phyloP scores from a whole-genome alignment of 2,329 filamentous ascomycete species.

The Phialocephala sp. region DNA sequence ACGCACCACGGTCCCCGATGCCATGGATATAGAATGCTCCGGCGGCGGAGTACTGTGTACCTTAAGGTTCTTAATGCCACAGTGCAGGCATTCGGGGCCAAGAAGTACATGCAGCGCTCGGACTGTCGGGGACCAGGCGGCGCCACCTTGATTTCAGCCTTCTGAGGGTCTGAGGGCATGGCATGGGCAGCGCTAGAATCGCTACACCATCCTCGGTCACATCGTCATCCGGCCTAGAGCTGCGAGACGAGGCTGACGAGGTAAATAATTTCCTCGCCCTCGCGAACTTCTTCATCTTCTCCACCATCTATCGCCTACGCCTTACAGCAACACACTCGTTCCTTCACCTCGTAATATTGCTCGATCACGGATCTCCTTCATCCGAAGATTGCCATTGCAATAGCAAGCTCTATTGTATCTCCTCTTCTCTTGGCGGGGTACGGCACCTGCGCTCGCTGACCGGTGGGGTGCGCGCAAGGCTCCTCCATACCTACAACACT shows the following conservation, averaged over 20 bases:
- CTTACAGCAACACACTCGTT: background rate
- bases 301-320: background rate
- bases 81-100: background rate
- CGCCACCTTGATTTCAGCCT: conserved; percentile 5
- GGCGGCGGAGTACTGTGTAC: background rate
- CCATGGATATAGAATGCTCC: background rate
- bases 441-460: background rate
- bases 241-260: conserved; percentile 9
- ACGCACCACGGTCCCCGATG: background rate
- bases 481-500: background rate
- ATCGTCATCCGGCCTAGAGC: conserved; percentile 7
- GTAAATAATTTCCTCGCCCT: conserved; percentile 1
- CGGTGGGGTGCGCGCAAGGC: background rate
- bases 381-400: background rate
- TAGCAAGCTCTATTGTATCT: background rate
- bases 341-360: background rate
- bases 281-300: background rate
- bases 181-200: background rate
- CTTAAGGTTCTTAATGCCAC: background rate
- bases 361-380: background rate
- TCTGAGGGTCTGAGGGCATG: background rate
- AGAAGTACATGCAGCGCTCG: background rate
- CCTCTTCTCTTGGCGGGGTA: background rate
- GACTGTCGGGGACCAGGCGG: background rate
- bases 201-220: background rate